phyloP scores from a whole-genome alignment of 192 early-diverging fungal species.

The Rhizophlyctis rosea region DNA sequence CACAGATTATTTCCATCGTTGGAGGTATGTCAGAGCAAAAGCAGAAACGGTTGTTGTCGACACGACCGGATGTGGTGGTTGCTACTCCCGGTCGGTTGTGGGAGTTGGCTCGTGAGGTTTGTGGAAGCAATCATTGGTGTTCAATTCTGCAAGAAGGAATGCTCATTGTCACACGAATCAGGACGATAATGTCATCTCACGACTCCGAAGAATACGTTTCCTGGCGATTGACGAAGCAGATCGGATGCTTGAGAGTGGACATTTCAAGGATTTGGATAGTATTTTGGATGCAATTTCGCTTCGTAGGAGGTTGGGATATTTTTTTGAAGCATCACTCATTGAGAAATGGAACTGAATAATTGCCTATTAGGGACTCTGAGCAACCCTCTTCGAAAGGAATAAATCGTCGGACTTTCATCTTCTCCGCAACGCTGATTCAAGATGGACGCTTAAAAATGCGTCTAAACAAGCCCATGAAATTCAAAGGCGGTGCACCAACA shows the following conservation, averaged over 20 bases:
- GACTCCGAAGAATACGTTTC: constrained; percentile 54
- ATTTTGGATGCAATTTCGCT: constrained; percentile 53
- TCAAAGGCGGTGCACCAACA: constrained; percentile 5
- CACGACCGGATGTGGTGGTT: constrained; percentile 80
- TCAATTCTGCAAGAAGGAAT: too few relatives aligned
- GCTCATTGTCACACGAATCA: too few relatives aligned
- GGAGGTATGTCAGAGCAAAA: constrained; percentile 95
- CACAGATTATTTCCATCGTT: constrained; percentile 74
- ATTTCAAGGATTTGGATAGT: constrained; percentile 76
- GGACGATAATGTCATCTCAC: constrained; percentile 53
- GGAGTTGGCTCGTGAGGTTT: constrained; percentile 48
- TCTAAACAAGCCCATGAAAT: constrained; percentile 18
- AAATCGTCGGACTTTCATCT: constrained; percentile 85
- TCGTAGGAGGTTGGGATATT: too few relatives aligned
- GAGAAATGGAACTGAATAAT: too few relatives aligned
- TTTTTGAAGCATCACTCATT: too few relatives aligned
- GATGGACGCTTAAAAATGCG: constrained; percentile 15
- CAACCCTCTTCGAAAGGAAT: not conserved
- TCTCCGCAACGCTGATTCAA: constrained; percentile 79
- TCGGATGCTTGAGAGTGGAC: constrained; percentile 89
- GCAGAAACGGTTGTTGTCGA: constrained; percentile 71
- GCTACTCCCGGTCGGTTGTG: constrained; percentile 92
- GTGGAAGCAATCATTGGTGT: too few relatives aligned
- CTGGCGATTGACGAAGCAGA: constrained; percentile 96
- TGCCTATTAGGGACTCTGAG: too few relatives aligned